A percentile compares a stretch with the other conserved stretches of the same genome.
Evolutionary conservation across 192 early-diverging fungal species (phyloP).

Genomic region (Linnemannia elongata): DNA sequence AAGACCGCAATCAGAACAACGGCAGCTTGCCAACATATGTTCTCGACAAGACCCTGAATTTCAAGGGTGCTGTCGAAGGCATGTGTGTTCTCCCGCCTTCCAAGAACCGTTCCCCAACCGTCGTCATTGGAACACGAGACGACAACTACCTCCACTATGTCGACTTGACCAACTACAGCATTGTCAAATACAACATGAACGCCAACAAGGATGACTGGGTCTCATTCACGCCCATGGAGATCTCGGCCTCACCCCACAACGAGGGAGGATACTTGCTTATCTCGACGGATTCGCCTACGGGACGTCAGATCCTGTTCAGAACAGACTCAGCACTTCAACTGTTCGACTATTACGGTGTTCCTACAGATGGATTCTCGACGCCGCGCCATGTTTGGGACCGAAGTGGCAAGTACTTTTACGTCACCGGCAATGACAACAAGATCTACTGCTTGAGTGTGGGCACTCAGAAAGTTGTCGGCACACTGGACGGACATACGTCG

Average conservation of each 20-base stretch:
- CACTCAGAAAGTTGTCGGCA: constrained; percentile 60
- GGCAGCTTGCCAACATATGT: constrained; percentile 27
- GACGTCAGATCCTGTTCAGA: constrained; percentile 76
- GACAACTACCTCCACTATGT: constrained; percentile 84
- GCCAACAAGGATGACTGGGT: constrained; percentile 85
- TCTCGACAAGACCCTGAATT: constrained; percentile 60
- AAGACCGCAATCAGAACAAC: constrained; percentile 4
- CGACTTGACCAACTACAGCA: constrained; percentile 54
- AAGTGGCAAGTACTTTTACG: constrained; percentile 73
- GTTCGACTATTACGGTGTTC: constrained; percentile 74
- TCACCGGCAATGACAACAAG: constrained; percentile 72
- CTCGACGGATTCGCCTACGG: constrained; percentile 77
- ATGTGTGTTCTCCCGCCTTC: constrained; percentile 69
- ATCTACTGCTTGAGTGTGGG: constrained; percentile 66
- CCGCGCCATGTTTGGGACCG: constrained; percentile 75
- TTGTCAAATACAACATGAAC: constrained; percentile 78
- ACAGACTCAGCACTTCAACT: constrained; percentile 61
- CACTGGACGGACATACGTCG: constrained; percentile 68
- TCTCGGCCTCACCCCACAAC: constrained; percentile 68
- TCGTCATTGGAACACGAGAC: constrained; percentile 76
- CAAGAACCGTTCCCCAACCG: constrained; percentile 22
- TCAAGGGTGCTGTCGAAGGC: constrained; percentile 75
- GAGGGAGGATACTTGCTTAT: constrained; percentile 68
- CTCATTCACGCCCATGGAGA: constrained; percentile 83
- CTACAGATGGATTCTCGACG: constrained; percentile 73